These are phyloP conservation scores for Colletotrichum sp. DNA, from an alignment of 2,329 filamentous ascomycete species.

Conservation along the genomic window DNA sequence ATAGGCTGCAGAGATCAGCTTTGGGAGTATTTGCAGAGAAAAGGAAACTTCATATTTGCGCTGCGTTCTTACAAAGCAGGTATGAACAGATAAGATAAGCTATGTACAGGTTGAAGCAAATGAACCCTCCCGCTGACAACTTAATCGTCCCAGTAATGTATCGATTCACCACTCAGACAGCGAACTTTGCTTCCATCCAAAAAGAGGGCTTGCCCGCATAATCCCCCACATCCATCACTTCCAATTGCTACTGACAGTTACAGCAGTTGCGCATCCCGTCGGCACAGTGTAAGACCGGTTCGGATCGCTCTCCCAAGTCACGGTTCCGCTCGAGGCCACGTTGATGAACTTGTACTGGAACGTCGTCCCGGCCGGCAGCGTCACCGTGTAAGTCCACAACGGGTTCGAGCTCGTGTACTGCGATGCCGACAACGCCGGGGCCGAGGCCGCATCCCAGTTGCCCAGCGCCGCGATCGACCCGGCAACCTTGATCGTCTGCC, in stretches of 20 bases:
- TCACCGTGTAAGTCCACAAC: conserved; percentile 59
- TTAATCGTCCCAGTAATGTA: not conserved
- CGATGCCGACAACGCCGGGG: conserved; percentile 53
- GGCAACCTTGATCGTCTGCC: conserved; percentile 54
- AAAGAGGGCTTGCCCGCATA: rapidly evolving
- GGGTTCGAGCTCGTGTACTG: conserved; percentile 60
- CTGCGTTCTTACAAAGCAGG: not conserved
- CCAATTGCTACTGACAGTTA: conserved; percentile 29
- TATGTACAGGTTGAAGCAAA: not conserved
- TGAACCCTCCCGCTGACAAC: not conserved
- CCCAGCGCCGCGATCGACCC: conserved; percentile 45
- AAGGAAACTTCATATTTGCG: not conserved
- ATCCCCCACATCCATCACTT: conserved; percentile 14
- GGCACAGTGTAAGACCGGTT: conserved; percentile 42
- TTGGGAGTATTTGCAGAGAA: not conserved
- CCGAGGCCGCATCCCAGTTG: conserved; percentile 41
- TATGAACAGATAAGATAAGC: not conserved
- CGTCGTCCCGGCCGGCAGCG: conserved; percentile 53
- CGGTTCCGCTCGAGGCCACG: conserved; percentile 50
- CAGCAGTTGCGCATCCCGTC: conserved; percentile 23
- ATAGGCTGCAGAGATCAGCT: not conserved
- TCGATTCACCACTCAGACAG: not conserved
- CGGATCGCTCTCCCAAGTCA: conserved; percentile 64
- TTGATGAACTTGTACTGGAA: conserved; percentile 70
- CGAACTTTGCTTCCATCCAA: not conserved